Evolutionary conservation across 495 filamentous ascomycete genomes (phyloP), one percentile per base, ranked within the genome.

Genomic region (Aspergillus bridgeri): DNA sequence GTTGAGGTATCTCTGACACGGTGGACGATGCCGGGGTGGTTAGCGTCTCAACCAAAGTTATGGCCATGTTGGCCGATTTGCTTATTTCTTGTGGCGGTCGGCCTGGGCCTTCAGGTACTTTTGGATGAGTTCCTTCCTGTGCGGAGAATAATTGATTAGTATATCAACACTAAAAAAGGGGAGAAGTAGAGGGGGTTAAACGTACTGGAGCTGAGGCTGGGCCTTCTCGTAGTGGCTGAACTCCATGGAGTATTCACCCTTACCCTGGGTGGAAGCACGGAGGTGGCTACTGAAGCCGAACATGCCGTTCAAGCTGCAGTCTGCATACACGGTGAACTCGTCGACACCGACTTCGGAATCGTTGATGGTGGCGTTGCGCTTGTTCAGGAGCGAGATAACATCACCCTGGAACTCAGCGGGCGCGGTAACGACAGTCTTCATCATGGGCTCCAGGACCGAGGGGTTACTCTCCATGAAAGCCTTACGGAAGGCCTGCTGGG

Each of bases 201-300:
- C 86, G 68, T 86, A 90, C 88, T 99, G 95, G 71, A 97, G 68
- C 65, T 97, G 93, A 58, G 85, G 84, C 50, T 92, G 89, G 61
- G 93, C 89, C 53, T 89, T 80, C 55, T 86, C 84, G 69, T 99
- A 98, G 76, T 98, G 92, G 69, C 87, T 90, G 73, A 98, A 99
- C 79, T 99, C 95, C 95, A 99, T 99, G 60, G 81, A 87, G 66
- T 96, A 99, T 79, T 99, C 95, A 62, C 95, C 95, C 82, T 99
- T 99, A 53, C 94, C 95, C 78, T 99, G 95, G 9, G 93, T 97
- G 21, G 91, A 89, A 4, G 95, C 95, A 60, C 95, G 83, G 72
- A 99, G 76, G 74, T 95, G 87, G 42, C 82, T 86, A 57, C 85
- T 90, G 76, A 99, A 97, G 53, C 95, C 95, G 74, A 99, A 99